phyloP scores from a whole-genome alignment of 768 basidiomycete species.

The Clavaria fumosa region DNA sequence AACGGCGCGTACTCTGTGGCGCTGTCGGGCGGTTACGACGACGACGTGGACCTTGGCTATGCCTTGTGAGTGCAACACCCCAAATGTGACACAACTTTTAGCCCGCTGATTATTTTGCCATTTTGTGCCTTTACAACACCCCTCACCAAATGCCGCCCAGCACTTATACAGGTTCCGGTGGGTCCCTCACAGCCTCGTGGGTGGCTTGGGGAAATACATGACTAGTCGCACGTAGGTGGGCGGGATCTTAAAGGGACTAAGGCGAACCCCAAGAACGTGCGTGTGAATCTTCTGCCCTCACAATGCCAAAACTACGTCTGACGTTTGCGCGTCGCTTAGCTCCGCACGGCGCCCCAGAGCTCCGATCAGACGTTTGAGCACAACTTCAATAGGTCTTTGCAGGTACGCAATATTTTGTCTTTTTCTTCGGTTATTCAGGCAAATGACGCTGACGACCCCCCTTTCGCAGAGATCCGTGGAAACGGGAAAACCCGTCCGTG shows the following conservation, averaged over 20 bases:
- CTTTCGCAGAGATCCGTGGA: slow-evolving; percentile 49
- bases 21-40: slow-evolving; percentile 79
- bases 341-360: slow-evolving; percentile 81
- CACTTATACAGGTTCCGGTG: slow-evolving; percentile 70
- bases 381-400: slow-evolving; percentile 49
- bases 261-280: slow-evolving; percentile 66
- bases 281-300: slow-evolving; percentile 11
- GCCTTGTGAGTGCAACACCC: slow-evolving; percentile 78
- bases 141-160: slow-evolving; percentile 21
- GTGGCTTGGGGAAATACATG: not conserved
- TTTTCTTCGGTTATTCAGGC: not conserved
- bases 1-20: slow-evolving; percentile 76
- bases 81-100: too few relatives aligned
- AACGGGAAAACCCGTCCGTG: slow-evolving; percentile 69
- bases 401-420: too few relatives aligned
- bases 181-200: slow-evolving; percentile 4
- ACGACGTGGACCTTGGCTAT: slow-evolving; percentile 71
- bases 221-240: slow-evolving; percentile 43
- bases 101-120: not conserved
- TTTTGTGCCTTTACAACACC: not conserved
- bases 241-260: slow-evolving; percentile 80
- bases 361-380: slow-evolving; percentile 73
- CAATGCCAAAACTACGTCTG: not conserved
- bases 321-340: slow-evolving; percentile 36
- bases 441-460: not conserved